Base-by-base conservation (phyloP, 2,329 filamentous ascomycete genomes). In the Neonectria neomacrospora region DNA sequence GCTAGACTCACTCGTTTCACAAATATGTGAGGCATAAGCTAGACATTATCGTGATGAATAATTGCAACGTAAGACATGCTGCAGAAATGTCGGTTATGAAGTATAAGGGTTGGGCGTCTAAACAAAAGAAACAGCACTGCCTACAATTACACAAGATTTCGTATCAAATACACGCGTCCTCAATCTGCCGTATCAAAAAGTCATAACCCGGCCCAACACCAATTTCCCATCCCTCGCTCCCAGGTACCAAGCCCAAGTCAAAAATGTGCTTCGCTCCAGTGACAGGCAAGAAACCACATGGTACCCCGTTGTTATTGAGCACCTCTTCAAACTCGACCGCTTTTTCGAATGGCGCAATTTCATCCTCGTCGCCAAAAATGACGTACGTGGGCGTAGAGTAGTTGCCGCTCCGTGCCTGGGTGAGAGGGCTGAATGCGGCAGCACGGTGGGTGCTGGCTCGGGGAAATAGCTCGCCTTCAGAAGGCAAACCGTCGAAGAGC, bases 331-430 rank as follows among this genome's bases (percentile, higher is more conserved):
- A 67, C 48, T 69, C 53, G 8, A 57, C 60, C 5, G 59, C 63
- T 32, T 64, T 63, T 1, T 45, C 28, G 30, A 67, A 70, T 1
- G 67, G 67, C 23, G 65, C 68, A 18, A 70, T 65, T 53, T 70
- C 68, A 20, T 70, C 68, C 34, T 61, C 54, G 16, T 69, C 63
- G 2, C 68, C 68, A n/a, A 67, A 65, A 16, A 70, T 60, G 10
- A 71, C 22, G 23, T 58, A 71, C 2, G 67, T 71, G 5, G 68
- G 68, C 3, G 61, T 65, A 34, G 44, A 53, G 28, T 71, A 71
- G 34, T 63, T 64, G 37, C 65, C 68, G 11, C 26, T 52, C 14
- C 54, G 67, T 6, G 65, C 57, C n/a, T 67, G 68, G n/a, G 26
- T 39, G 14, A 69, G 59, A 3, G 68, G 68, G 39, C 67, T 71